Evolutionary conservation across 768 basidiomycete species (phyloP).

Genomic region (Kwoniella sp.): DNA sequence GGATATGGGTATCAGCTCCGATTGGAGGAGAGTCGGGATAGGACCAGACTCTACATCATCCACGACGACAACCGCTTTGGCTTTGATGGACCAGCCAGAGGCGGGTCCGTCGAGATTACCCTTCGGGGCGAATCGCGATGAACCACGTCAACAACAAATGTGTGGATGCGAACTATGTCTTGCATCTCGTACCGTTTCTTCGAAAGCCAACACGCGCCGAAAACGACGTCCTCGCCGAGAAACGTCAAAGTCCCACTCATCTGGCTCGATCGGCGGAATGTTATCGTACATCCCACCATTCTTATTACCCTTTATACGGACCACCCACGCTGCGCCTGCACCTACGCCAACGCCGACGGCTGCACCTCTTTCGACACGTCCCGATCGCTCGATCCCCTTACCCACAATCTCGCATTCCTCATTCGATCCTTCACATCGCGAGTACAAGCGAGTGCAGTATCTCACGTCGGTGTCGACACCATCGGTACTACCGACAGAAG

Average conservation of each 20-base stretch:
- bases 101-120: constrained; percentile 12
- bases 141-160: background rate
- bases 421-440: background rate
- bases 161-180: constrained; percentile 16
- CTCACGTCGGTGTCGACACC: constrained; percentile 26
- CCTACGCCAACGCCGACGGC: constrained; percentile 10
- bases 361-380: constrained; percentile 5
- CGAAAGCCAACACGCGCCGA: background rate
- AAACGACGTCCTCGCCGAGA: background rate
- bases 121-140: background rate
- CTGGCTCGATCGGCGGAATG: background rate
- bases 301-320: constrained; percentile 13
- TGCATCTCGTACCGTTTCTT: constrained; percentile 1
- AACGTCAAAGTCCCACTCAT: background rate
- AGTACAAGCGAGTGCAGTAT: constrained; percentile 15
- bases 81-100: constrained; percentile 7
- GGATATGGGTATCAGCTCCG: constrained; percentile 9
- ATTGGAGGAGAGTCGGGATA: constrained; percentile 23
- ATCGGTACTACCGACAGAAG: constrained; percentile 21
- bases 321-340: background rate
- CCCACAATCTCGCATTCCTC: background rate
- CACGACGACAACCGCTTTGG: background rate
- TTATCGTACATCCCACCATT: constrained; percentile 12
- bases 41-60: background rate
- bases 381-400: constrained; percentile 9